Evolutionary conservation across 2,329 filamentous ascomycete genomes (phyloP), one percentile per base, ranked within the genome.

Genomic region (Pyricularia pennisetigena): DNA sequence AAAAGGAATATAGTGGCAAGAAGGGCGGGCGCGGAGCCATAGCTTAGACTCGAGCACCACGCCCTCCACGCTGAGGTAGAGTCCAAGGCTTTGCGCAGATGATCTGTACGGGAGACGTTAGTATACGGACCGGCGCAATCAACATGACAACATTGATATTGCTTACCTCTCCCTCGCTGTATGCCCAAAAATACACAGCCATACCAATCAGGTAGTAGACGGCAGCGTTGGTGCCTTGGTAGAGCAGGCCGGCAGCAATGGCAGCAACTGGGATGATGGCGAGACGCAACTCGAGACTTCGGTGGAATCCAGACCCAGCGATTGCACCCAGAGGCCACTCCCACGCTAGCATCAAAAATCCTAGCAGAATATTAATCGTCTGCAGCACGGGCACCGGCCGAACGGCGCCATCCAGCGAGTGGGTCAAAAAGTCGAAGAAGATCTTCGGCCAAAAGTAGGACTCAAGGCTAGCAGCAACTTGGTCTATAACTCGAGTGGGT

Each of bases 401-500:
- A 70, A 98, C 92, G 65, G 90, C 91, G 68, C 82, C 85, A 76
- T 99, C 92, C 73, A 99, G 88, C 74, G 92, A 93, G 75, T 92
- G 93, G 70, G 94, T 97, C 72, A 95, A 81, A 78, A 97, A 97
- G 80, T 99, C 95, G 90, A 92, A 99, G 81, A 99, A 97, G 76
- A 99, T 90, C 79, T 99, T 99, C 72, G 95, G 95, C 93, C 94
- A 99, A 86, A 99, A 94, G 85, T 95, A 97, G 75, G 87, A 89
- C 81, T 96, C 87, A 68, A 99, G 81, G 20, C 90, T 89, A 70
- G 93, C 93, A 70, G 84, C 88, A 71, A 97, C 79, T 86, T 99
- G 95, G 78, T 97, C 93, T 97, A 75, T 57, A 63, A n/a, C 14
- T 30, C 1, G 16, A n/a, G n/a, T 54, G 14, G 67, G 74, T 79